A percentile compares a stretch with the other conserved stretches of the same genome.
These are phyloP conservation scores for Amoeboaphelidium occidentale DNA, from an alignment of 371 early-diverging fungal genomes.

Conservation along the genomic window DNA sequence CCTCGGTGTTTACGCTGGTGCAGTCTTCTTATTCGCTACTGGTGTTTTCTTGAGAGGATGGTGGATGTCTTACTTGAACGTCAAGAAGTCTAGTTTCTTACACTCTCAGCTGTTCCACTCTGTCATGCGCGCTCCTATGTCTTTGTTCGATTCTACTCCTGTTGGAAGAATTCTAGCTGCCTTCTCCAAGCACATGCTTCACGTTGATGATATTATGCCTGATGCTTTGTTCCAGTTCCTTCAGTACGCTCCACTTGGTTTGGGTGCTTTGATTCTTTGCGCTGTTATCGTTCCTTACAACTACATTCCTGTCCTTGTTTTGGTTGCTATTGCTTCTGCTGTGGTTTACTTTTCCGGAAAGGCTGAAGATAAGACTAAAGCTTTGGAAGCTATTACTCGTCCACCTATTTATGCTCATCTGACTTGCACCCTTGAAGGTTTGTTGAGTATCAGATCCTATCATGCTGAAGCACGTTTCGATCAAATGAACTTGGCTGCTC, in stretches of 20 bases:
- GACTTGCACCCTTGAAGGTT: constrained; percentile 39
- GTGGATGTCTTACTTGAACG: constrained; percentile 12
- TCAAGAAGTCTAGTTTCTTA: constrained; percentile 17
- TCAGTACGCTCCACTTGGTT: constrained; percentile 25
- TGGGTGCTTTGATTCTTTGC: constrained; percentile 27
- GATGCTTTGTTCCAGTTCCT: constrained; percentile 20
- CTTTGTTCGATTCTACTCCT: constrained; percentile 69
- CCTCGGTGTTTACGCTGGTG: constrained; percentile 18
- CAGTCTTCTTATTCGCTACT: constrained; percentile 16
- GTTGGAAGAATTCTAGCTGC: constrained; percentile 58
- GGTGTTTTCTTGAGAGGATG: constrained; percentile 19
- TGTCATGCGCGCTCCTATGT: constrained; percentile 50
- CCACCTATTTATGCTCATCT: constrained; percentile 41
- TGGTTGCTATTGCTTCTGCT: constrained; percentile 8
- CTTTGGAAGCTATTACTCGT: constrained; percentile 26
- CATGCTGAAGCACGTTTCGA: constrained; percentile 27
- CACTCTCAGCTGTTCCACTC: constrained; percentile 19
- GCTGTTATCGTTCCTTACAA: constrained; percentile 28
- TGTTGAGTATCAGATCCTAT: constrained; percentile 37
- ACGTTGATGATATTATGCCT: constrained; percentile 42
- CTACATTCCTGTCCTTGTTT: constrained; percentile 20
- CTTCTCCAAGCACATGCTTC: constrained; percentile 65
- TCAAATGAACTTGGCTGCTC: constrained; percentile 16
- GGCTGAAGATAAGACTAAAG: constrained; percentile 21
- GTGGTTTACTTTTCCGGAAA: constrained; percentile 13